Conservation (phyloP, 2,329 filamentous ascomycete species). For the Cladophialophora immunda region DNA sequence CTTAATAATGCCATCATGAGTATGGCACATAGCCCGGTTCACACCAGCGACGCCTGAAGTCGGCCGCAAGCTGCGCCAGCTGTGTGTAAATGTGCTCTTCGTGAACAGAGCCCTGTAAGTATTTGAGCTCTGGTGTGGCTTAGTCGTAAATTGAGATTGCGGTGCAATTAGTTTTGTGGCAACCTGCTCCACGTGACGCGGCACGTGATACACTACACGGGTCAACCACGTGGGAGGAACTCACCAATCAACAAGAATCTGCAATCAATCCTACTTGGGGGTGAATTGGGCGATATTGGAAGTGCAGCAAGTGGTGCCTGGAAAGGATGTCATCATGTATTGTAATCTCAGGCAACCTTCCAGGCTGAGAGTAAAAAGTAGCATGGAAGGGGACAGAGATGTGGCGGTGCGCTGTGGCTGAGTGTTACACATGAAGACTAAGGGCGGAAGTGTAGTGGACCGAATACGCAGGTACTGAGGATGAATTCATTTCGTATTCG, state of each 20-base stretch:
- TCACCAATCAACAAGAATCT: background rate
- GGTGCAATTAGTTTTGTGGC: background rate
- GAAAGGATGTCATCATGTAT: background rate
- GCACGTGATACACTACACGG: background rate
- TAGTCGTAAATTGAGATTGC: background rate
- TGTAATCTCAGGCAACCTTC: background rate
- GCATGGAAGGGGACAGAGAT: background rate
- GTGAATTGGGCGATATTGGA: background rate
- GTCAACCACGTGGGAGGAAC: background rate
- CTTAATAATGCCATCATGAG: background rate
- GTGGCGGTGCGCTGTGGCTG: slow-evolving; percentile 17
- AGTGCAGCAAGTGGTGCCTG: background rate
- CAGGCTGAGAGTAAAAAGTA: too few relatives aligned
- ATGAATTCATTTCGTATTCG: background rate
- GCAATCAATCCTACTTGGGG: background rate
- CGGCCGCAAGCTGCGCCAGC: background rate
- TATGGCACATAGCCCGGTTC: background rate
- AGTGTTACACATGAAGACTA: background rate
- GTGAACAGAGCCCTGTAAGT: background rate
- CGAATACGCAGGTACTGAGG: background rate
- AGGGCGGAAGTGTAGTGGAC: background rate
- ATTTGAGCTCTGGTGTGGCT: background rate
- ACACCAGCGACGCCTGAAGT: background rate
- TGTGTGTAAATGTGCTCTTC: background rate
- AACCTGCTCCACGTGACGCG: background rate